Evolutionary conservation across 2,329 filamentous ascomycete genomes (phyloP).

Genomic region (Aspergillus ochraceus): DNA sequence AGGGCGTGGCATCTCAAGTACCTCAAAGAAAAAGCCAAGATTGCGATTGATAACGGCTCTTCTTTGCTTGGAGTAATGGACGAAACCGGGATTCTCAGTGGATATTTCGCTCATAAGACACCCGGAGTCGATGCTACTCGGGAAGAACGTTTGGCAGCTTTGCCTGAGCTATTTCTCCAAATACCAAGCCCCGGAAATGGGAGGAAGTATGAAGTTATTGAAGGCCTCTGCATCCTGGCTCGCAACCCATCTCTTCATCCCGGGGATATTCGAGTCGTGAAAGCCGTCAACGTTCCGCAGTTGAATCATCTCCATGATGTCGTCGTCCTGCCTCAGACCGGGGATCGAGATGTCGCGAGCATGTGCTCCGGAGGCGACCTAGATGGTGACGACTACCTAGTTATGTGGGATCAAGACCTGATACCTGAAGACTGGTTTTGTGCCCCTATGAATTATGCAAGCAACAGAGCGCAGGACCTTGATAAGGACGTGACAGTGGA

Average conservation of each 20-base stretch:
- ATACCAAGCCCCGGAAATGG: constrained; percentile 60
- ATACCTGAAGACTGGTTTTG: constrained; percentile 70
- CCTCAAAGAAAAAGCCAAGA: constrained; percentile 88
- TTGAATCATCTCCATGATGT: constrained; percentile 79
- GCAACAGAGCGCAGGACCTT: constrained; percentile 57
- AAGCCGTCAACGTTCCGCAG: constrained; percentile 72
- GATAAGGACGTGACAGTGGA: constrained; percentile 65
- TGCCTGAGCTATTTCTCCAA: constrained; percentile 90
- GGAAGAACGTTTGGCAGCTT: constrained; percentile 49
- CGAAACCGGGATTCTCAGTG: constrained; percentile 73
- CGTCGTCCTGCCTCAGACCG: constrained; percentile 80
- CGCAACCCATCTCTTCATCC: constrained; percentile 93
- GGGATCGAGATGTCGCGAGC: constrained; percentile 80
- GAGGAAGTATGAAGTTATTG: constrained; percentile 63
- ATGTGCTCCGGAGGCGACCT: constrained; percentile 97
- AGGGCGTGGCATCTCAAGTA: constrained; percentile 84
- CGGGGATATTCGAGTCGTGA: constrained; percentile 85
- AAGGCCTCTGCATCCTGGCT: constrained; percentile 78
- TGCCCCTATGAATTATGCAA: constrained; percentile 73
- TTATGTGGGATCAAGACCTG: constrained; percentile 82
- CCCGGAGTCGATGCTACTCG: constrained; percentile 28
- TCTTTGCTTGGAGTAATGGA: constrained; percentile 88
- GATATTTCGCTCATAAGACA: constrained; percentile 61
- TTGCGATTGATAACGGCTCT: constrained; percentile 77
- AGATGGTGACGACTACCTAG: constrained; percentile 92